Evolutionary conservation across 768 basidiomycete genomes (phyloP), one percentile per base, ranked within the genome.

Genomic region (Leccinum boreale): DNA sequence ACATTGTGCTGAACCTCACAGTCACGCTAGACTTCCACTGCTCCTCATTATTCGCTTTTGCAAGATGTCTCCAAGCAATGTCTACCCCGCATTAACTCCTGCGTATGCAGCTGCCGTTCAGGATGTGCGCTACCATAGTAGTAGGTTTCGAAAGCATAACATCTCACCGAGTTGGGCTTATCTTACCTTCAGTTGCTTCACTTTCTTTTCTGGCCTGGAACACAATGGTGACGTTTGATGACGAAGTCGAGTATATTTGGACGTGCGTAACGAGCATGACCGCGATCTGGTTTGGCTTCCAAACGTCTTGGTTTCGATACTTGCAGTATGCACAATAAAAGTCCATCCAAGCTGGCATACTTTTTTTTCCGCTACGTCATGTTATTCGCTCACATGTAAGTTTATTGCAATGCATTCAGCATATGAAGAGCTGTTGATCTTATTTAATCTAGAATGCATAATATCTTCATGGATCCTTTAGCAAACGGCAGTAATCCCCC

Each of bases 271-370:
- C 24, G n/a, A 23, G 19, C 12, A 21, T 46, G 45, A 6, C 7
- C 21, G 12, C 23, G 8, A 42, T n/a, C n/a, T 42, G n/a, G 39
- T 19, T 42, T n/a, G n/a, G 9, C 10, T 42, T 19, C n/a, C 39
- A 19, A 42, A 42, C 10, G 39, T 19, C n/a, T 19, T 42, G 39
- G 39, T 19, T 19, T 42, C n/a, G n/a, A 17, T n/a, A 15, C 17
- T 24, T 12, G 19, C 45, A 74, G 70, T 11, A 71, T 72, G 60
- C 60, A 56, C 11, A 64, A 61, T 15, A 50, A 24, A 17, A 65
- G 48, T n/a, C 51, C 55, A 5, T 60, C 65, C 31, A 75, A 70
- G 56, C 73, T 73, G 73, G 14, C 66, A 14, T 70, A 70, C 26
- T 36, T 70, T 11, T 64, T 63, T 49, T 55, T 70, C 55, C 70